Evolutionary conservation across 2,329 filamentous ascomycete genomes (phyloP).

Genomic region (Aureobasidium sp.): DNA sequence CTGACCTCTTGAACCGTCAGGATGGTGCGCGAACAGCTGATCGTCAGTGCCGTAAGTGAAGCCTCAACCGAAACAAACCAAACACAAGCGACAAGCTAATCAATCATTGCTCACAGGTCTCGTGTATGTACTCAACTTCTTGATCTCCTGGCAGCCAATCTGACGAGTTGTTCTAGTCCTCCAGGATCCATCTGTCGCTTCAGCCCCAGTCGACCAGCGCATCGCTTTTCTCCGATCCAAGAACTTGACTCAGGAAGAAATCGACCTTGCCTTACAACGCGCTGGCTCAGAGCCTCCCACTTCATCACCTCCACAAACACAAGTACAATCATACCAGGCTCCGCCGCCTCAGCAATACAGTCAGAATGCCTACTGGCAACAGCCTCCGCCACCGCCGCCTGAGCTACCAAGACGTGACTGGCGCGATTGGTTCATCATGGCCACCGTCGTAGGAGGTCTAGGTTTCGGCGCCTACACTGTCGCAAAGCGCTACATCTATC

Average conservation of each 20-base stretch:
- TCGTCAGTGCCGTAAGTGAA: slow-evolving; percentile 59
- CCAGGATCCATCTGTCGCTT: slow-evolving; percentile 84
- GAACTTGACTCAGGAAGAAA: slow-evolving; percentile 93
- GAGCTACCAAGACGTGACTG: slow-evolving; percentile 75
- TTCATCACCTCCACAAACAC: slow-evolving; percentile 38
- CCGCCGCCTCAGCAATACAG: slow-evolving; percentile 33
- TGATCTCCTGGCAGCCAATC: neutral
- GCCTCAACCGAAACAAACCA: neutral
- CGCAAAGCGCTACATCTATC: slow-evolving; percentile 87
- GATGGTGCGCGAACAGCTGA: slow-evolving; percentile 88
- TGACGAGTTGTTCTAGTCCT: slow-evolving; percentile 52
- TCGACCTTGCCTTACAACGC: slow-evolving; percentile 73
- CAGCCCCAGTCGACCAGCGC: slow-evolving; percentile 84
- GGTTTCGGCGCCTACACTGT: slow-evolving; percentile 83
- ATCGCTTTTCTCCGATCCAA: slow-evolving; percentile 92
- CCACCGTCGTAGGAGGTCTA: slow-evolving; percentile 83
- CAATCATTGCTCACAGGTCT: slow-evolving; percentile 34
- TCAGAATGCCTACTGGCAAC: slow-evolving; percentile 44
- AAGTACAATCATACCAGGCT: slow-evolving; percentile 18
- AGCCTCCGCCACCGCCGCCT: slow-evolving; percentile 44
- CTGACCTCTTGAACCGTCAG: slow-evolving; percentile 32
- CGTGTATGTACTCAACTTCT: slow-evolving; percentile 31
- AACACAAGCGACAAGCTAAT: slow-evolving; percentile 17
- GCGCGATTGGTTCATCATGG: slow-evolving; percentile 99
- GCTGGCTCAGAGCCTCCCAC: slow-evolving; percentile 49